These are phyloP conservation scores for Saccharum hybrid DNA, from an alignment of 202 grass and related monocot species.

Conservation along the genomic window DNA sequence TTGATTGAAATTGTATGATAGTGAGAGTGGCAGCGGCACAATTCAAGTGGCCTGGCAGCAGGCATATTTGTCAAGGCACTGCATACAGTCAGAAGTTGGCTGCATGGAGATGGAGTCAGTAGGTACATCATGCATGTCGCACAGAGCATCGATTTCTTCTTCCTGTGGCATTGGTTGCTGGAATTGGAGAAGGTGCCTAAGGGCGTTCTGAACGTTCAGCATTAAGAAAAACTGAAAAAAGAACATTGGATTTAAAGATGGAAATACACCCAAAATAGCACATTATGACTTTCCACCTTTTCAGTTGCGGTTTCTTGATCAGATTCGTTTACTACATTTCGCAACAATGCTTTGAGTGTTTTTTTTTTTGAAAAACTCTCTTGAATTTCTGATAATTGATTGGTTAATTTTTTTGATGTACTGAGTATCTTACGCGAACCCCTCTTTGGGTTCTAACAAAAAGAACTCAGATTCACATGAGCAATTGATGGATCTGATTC, in stretches of 20 bases:
- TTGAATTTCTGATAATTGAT: constrained; percentile 3
- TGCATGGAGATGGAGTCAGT: constrained; percentile 17
- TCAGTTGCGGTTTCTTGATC: neutral
- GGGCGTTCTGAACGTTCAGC: neutral
- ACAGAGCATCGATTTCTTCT: neutral
- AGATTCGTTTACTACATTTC: neutral
- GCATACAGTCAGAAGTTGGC: neutral
- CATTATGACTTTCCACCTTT: neutral
- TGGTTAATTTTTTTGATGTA: constrained; percentile 5
- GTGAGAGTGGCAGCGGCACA: neutral
- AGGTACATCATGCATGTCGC: neutral
- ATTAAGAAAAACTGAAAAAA: constrained; percentile 3
- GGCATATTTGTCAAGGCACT: constrained; percentile 2
- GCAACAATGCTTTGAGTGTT: neutral
- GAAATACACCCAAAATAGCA: neutral
- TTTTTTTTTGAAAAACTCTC: neutral
- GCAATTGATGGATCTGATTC: constrained; percentile 3
- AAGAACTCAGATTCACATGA: constrained; percentile 2
- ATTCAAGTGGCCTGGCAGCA: neutral
- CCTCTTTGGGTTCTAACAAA: neutral
- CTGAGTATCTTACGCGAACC: neutral
- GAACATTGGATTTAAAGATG: neutral
- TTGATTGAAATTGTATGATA: neutral
- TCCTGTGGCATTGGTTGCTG: neutral
- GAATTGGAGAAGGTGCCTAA: neutral